These are phyloP conservation scores for Pestalotiopsis sp. DNA, from an alignment of 2,329 filamentous ascomycete genomes.

Conservation along the genomic window DNA sequence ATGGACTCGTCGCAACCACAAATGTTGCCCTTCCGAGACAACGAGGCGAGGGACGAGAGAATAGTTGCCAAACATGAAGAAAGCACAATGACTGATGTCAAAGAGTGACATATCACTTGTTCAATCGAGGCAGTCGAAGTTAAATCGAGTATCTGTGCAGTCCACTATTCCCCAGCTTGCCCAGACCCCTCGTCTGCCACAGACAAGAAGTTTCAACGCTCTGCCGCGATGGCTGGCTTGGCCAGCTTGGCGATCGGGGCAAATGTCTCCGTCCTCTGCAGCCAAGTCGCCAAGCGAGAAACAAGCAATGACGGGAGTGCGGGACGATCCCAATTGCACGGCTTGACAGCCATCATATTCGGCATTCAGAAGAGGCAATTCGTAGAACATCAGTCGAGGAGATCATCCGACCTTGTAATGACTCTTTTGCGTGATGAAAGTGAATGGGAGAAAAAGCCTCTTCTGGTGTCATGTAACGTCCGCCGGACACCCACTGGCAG, in stretches of 20 bases:
- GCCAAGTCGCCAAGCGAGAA: slow-evolving; percentile 7
- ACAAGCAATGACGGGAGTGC: slow-evolving; percentile 8
- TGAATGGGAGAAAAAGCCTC: not conserved
- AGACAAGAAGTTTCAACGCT: not conserved
- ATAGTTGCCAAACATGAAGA: not conserved
- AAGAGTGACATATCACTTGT: not conserved
- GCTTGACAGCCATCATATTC: slow-evolving; percentile 1
- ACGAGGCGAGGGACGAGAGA: not conserved
- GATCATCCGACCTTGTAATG: not conserved
- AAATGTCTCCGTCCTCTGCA: not conserved
- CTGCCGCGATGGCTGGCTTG: not conserved
- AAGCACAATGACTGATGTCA: not conserved
- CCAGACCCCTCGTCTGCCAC: not conserved
- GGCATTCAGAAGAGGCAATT: not conserved
- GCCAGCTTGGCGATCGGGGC: not conserved
- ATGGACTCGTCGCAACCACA: not conserved
- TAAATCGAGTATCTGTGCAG: not conserved
- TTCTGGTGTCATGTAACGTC: not conserved
- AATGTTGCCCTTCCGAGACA: not conserved
- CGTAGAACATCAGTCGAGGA: not conserved
- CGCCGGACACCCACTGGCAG: not conserved
- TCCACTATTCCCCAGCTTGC: no score
- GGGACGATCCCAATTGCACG: not conserved
- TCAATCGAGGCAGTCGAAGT: not conserved
- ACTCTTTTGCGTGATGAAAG: not conserved